Base-by-base conservation (phyloP, 306 rosid species). In the Malus sieversii region DNA sequence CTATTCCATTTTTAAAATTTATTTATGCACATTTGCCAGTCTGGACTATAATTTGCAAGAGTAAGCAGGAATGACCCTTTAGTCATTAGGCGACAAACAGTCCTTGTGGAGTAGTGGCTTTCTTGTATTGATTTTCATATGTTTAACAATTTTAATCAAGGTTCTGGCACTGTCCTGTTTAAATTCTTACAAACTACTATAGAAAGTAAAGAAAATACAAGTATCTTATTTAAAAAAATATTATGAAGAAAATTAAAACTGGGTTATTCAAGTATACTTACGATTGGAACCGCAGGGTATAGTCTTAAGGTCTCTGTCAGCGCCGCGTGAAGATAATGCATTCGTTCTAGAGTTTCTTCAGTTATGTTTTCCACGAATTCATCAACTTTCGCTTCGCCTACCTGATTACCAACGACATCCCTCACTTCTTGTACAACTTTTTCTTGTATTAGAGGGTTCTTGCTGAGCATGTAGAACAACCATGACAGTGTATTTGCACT, bases 281-380 rank as follows among this genome's bases (percentile, higher is more conserved):
- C 98, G 52, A 63, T 0, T 29, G 98, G 97, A 27, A 86, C 88
- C 2, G 90, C 89, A 86, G 98, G 97, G 79, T 91, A 91, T 5
- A 91, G 82, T 82, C 96, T 91, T 81, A 93, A 78, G 69, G 98
- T 93, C 70, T 93, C 96, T 6, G 97, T 81, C 38, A 93, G 30
- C 7, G 98, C 76, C 9, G 98, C 96, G 72, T 93, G 98, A 71
- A 93, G 98, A 86, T 89, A 89, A 46, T 91, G 98, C 98, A 93
- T 91, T 81, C 80, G 71, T 10, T 93, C 96, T 12, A 93, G 85
- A 15, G 84, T 69, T 68, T 57, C 86, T 40, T 93, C 95, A 6
- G 84, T 88, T 71, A 91, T 72, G 16, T 80, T 76, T 8, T 73
- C 72, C 30, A 85, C 66, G 67, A 85, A 86, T 16, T 78, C 89